Base-by-base conservation (phyloP, 176 grass and related monocot genomes). In the Rhynchospora pubera region DNA sequence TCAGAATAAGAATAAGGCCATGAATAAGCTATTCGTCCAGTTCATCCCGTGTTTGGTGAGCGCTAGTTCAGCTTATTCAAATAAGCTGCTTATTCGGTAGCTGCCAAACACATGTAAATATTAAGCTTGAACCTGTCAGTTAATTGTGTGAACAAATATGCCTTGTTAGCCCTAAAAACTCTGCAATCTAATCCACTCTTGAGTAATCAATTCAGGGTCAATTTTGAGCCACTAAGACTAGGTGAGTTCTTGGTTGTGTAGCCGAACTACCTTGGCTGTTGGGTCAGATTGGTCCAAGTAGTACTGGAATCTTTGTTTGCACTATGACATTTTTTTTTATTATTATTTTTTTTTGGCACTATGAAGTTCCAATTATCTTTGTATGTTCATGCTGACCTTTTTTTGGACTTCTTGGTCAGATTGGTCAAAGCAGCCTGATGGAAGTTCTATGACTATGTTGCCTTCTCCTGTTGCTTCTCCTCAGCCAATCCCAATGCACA, bases 381-480 rank as follows among this genome's bases (percentile, higher is more conserved):
- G 22, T 56, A 79, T 81, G 57, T 43, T 47, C 79, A 39, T 57
- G 48, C 78, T 71, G 39, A 64, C 34, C 50, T 78, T 82, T 47
- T 78, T 87, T 87, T 62, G 81, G 34, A 28, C 23, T n/a, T 84
- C 58, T 82, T 85, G 42, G 24, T 87, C 88, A 97, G 94, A 97
- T 83, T 97, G 94, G 92, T 92, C 86, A 57, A 89, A 87, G 76
- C 86, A 88, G 14, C 91, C 89, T 62, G 89, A 91, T 80, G 92
- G 87, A 65, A 85, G 67, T 24, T 85, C 84, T 53, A 58, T 85
- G 72, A 87, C 83, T 7, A 86, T 89, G 86, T 92, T 95, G 87
- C 83, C 90, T 80, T 87, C 93, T 85, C 86, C 88, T 67, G 86
- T 91, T 72, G 84, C 88, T 87, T 90, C 93, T 80, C 90, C 88